phyloP scores from a whole-genome alignment of 2,329 filamentous ascomycete genomes.

The Venturiaceae sp. region DNA sequence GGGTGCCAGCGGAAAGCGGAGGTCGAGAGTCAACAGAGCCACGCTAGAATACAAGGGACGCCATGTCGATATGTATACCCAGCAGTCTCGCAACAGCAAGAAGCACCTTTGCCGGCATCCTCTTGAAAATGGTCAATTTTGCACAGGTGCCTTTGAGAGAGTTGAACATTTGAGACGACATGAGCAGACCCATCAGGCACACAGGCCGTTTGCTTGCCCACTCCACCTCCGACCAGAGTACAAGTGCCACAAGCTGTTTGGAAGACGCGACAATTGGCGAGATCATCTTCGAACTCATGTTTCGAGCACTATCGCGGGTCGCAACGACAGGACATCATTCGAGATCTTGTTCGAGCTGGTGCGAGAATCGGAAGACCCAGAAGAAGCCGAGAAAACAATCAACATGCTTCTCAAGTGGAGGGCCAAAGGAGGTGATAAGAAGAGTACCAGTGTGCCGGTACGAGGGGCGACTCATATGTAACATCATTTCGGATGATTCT shows the following conservation, averaged over 20 bases:
- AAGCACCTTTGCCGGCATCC: constrained; percentile 10
- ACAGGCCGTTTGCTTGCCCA: constrained; percentile 16
- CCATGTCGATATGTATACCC: background rate
- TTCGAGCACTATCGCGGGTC: constrained; percentile 15
- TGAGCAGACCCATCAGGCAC: constrained; percentile 16
- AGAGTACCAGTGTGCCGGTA: background rate
- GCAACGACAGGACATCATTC: constrained; percentile 18
- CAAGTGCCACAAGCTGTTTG: constrained; percentile 18
- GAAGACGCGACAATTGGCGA: constrained; percentile 23
- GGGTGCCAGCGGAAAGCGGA: background rate
- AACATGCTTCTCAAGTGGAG: constrained; percentile 17
- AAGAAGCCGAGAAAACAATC: constrained; percentile 19
- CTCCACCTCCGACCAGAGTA: constrained; percentile 1
- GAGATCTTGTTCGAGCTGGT: constrained; percentile 13
- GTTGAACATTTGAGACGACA: constrained; percentile 23
- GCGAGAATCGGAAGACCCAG: constrained; percentile 3
- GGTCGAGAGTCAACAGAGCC: background rate
- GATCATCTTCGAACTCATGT: constrained; percentile 18
- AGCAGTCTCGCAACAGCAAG: constrained; percentile 6
- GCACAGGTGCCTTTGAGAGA: constrained; percentile 15
- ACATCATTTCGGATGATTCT: background rate
- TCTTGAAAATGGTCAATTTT: background rate
- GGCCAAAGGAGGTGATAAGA: background rate
- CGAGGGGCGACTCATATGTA: background rate
- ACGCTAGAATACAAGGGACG: background rate